phyloP scores from a whole-genome alignment of 2,329 filamentous ascomycete species.

The Eurotiales sp. region DNA sequence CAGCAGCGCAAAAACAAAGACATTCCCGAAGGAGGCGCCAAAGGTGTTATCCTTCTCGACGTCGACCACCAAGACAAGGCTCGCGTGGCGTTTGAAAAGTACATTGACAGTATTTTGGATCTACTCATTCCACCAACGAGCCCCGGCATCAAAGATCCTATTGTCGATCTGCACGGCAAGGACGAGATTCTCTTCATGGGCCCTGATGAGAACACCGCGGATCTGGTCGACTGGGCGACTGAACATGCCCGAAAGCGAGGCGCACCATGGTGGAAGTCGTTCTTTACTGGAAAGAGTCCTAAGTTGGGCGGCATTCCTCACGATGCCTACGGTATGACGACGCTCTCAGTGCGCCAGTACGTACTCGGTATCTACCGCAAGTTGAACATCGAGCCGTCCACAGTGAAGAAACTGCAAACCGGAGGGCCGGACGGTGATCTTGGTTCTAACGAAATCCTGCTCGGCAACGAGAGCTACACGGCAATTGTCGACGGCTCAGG shows the following conservation, averaged over 20 bases:
- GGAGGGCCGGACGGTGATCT: conserved; percentile 95
- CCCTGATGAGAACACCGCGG: conserved; percentile 96
- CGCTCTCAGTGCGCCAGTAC: conserved; percentile 91
- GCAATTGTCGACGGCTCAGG: conserved; percentile 95
- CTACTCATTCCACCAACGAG: conserved; percentile 83
- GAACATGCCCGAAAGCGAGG: conserved; percentile 83
- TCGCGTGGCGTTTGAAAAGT: conserved; percentile 94
- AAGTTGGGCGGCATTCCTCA: conserved; percentile 95
- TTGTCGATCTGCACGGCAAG: conserved; percentile 92
- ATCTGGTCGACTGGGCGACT: conserved; percentile 98
- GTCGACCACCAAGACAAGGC: conserved; percentile 91
- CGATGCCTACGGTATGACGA: conserved; percentile 96
- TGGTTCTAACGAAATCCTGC: conserved; percentile 94
- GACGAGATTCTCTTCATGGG: conserved; percentile 98
- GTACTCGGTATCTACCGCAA: conserved; percentile 97
- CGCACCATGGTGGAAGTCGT: conserved; percentile 99
- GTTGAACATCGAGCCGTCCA: conserved; percentile 78
- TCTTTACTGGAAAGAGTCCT: conserved; percentile 98
- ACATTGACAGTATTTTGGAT: conserved; percentile 97
- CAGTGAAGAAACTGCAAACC: conserved; percentile 91
- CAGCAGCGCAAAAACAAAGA: conserved; percentile 99
- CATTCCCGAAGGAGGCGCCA: conserved; percentile 95
- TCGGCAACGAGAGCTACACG: conserved; percentile 93
- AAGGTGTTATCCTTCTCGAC: conserved; percentile 94
- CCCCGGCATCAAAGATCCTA: conserved; percentile 97